phyloP scores from a whole-genome alignment of 2,329 filamentous ascomycete genomes.

The Xylaria sp. region DNA sequence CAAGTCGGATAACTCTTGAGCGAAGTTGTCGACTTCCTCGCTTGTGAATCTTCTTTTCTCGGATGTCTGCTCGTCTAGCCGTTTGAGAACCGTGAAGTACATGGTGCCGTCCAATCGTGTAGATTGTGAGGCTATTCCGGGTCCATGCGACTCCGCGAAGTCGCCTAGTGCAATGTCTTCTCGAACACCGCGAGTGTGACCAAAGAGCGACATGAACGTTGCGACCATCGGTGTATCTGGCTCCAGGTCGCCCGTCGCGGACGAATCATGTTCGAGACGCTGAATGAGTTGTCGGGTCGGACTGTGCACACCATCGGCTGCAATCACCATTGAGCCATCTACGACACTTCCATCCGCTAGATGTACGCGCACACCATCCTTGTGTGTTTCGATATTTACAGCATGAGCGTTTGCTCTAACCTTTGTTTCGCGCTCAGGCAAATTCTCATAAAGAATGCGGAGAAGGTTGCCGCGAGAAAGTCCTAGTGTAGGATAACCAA shows the following conservation, averaged over 20 bases:
- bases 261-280: slow-evolving; percentile 4
- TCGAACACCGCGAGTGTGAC: slow-evolving; percentile 13
- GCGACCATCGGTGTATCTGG: slow-evolving; percentile 28
- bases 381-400: slow-evolving; percentile 36
- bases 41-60: slow-evolving; percentile 27
- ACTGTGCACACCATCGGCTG: slow-evolving; percentile 43
- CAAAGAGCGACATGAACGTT: slow-evolving; percentile 30
- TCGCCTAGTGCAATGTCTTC: slow-evolving; percentile 19
- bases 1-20: slow-evolving; percentile 29
- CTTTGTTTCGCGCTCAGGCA: slow-evolving; percentile 33
- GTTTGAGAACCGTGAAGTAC: slow-evolving; percentile 32
- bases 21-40: slow-evolving; percentile 34
- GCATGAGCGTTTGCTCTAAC: slow-evolving; percentile 35
- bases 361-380: slow-evolving; percentile 39
- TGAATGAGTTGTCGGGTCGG: slow-evolving; percentile 37
- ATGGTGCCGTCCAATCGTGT: slow-evolving; percentile 18
- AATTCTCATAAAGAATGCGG: slow-evolving; percentile 37
- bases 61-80: slow-evolving; percentile 21
- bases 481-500: slow-evolving; percentile 31
- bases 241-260: neutral
- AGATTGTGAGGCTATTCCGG: slow-evolving; percentile 33
- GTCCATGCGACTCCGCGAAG: slow-evolving; percentile 34
- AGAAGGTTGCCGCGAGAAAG: slow-evolving; percentile 39
- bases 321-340: slow-evolving; percentile 41
- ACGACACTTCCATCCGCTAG: slow-evolving; percentile 39